A percentile compares a stretch with the other conserved stretches of the same genome.
Evolutionary conservation across 2,329 filamentous ascomycete genomes (phyloP).

Genomic region (Fusarium brevicatenulatum): DNA sequence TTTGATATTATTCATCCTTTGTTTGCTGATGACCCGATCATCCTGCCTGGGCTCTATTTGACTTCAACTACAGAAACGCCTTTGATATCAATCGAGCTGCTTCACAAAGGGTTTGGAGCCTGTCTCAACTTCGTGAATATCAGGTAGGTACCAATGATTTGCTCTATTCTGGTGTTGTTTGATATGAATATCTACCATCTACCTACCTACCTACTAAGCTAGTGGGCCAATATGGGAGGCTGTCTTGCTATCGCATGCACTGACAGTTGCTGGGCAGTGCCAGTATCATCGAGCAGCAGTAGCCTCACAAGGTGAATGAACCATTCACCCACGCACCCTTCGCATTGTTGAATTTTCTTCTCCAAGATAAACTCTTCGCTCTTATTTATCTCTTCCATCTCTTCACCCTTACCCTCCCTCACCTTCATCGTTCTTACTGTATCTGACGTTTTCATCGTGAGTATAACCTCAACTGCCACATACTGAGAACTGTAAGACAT

Average conservation of each 20-base stretch:
- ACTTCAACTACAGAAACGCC: background rate
- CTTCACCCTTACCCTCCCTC: background rate
- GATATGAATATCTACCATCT: too few relatives aligned
- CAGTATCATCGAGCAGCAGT: background rate
- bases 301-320: background rate
- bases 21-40: background rate
- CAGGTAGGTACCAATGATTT: background rate
- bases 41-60: background rate
- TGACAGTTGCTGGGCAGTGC: background rate
- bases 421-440: background rate
- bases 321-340: background rate
- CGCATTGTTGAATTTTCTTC: background rate
- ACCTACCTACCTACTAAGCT: too few relatives aligned
- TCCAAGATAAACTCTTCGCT: background rate
- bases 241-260: background rate
- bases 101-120: background rate
- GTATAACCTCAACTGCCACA: background rate
- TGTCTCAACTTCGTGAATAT: background rate
- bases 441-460: background rate
- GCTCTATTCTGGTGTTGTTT: background rate
- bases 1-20: background rate
- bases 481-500: background rate
- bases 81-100: background rate
- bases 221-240: background rate
- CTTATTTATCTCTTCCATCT: background rate